Conservation (phyloP, 805 yeast genomes). For the Priceomyces haplophilus region DNA sequence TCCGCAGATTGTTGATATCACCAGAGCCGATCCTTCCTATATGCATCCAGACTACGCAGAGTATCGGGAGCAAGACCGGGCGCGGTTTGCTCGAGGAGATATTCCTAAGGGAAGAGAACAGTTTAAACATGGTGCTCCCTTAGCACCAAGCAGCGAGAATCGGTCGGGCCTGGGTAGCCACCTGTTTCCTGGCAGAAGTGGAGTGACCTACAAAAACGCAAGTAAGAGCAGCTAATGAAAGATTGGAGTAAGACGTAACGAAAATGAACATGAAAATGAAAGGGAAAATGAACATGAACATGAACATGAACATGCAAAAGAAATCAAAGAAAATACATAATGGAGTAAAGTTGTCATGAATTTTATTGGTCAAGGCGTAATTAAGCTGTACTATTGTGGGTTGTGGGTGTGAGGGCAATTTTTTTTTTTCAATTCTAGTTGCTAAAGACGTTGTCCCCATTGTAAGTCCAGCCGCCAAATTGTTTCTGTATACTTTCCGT, state of each 20-base stretch:
- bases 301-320: neutral
- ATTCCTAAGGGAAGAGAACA: slow-evolving; percentile 23
- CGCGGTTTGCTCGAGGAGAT: slow-evolving; percentile 30
- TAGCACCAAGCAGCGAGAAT: slow-evolving; percentile 23
- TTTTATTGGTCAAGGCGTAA: too few relatives aligned
- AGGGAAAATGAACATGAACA: neutral
- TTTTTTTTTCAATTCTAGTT: too few relatives aligned
- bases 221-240: slow-evolving; percentile 21
- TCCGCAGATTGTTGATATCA: slow-evolving; percentile 36
- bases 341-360: too few relatives aligned
- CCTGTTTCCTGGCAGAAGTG: slow-evolving; percentile 37
- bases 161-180: slow-evolving; percentile 23
- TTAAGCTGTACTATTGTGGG: too few relatives aligned
- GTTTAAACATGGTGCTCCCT: slow-evolving; percentile 35
- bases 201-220: slow-evolving; percentile 34
- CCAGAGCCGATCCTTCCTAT: slow-evolving; percentile 34
- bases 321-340: too few relatives aligned
- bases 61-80: slow-evolving; percentile 29
- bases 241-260: too few relatives aligned
- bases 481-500: slow-evolving; percentile 96
- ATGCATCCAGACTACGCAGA: slow-evolving; percentile 37
- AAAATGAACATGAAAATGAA: neutral
- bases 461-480: slow-evolving; percentile 98
- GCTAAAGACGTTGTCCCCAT: slow-evolving; percentile 49
- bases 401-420: too few relatives aligned